phyloP scores from a whole-genome alignment of 345 rosid species.

The Acer saccharum region DNA sequence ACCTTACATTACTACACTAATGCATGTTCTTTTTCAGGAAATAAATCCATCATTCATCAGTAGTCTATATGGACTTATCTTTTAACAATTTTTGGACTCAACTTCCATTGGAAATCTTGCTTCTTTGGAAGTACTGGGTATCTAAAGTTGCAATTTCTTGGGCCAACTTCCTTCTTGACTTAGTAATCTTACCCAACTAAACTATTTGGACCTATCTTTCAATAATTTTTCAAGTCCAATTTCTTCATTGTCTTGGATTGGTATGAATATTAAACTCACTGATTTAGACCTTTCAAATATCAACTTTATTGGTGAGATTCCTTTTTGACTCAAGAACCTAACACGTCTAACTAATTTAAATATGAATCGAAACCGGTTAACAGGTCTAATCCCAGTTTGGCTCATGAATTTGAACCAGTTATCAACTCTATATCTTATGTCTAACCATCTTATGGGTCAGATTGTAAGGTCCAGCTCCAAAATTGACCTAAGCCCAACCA shows the following conservation, averaged over 20 bases:
- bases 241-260: neutral
- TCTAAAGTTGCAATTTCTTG: neutral
- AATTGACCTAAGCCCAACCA: too few relatives aligned
- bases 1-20: neutral
- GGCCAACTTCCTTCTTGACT: conserved; percentile 11
- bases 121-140: neutral
- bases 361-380: too few relatives aligned
- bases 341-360: too few relatives aligned
- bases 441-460: neutral
- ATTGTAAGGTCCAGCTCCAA: too few relatives aligned
- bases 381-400: too few relatives aligned
- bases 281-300: rapidly evolving
- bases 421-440: rapidly evolving
- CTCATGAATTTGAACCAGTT: conserved; percentile 15
- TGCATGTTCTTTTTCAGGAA: neutral
- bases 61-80: too few relatives aligned
- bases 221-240: neutral
- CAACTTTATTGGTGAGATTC: neutral
- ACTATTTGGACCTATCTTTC: neutral
- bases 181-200: conserved; percentile 7
- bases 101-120: neutral
- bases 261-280: neutral
- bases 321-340: neutral
- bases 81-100: neutral
- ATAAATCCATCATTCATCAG: conserved; percentile 2